Conservation (phyloP, 106 monocot genomes). For the Phalaenopsis aphrodite region DNA sequence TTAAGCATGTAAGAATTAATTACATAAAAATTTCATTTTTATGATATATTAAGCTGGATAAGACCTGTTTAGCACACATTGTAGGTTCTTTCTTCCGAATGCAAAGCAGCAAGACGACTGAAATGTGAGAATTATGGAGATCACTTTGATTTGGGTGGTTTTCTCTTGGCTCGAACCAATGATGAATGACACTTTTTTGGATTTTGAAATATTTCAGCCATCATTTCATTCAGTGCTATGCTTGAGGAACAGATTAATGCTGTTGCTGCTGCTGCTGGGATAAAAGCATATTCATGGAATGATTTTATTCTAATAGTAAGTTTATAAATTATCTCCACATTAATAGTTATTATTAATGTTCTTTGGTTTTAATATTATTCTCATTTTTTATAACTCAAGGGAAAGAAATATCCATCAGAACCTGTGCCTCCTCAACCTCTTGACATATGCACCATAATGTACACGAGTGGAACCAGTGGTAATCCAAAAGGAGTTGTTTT, state of each 20-base stretch:
- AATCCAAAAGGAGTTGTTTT: constrained; percentile 78
- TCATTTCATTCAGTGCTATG: constrained; percentile 53
- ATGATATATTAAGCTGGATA: not conserved
- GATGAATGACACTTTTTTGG: not conserved
- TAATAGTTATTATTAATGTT: not conserved
- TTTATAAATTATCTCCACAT: not conserved
- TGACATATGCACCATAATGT: constrained; percentile 93
- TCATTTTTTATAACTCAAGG: constrained; percentile 17
- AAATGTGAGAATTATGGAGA: constrained; percentile 41
- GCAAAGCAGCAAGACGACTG: constrained; percentile 25
- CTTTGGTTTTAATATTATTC: not conserved
- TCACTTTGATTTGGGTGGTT: not conserved
- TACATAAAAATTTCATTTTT: not conserved
- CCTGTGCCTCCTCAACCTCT: constrained; percentile 44
- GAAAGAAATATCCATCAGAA: constrained; percentile 49
- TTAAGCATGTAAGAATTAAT: constrained; percentile 51
- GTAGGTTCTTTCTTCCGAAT: constrained; percentile 48
- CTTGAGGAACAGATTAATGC: constrained; percentile 32
- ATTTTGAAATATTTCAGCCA: constrained; percentile 28
- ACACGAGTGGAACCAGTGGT: constrained; percentile 94
- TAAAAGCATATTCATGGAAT: constrained; percentile 72
- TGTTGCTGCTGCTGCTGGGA: constrained; percentile 28
- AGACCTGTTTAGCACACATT: constrained; percentile 2
- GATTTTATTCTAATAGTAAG: constrained; percentile 64
- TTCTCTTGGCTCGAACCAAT: not conserved